Conservation (phyloP, 495 filamentous ascomycete species). For the Trichoderma asperelloides region DNA sequence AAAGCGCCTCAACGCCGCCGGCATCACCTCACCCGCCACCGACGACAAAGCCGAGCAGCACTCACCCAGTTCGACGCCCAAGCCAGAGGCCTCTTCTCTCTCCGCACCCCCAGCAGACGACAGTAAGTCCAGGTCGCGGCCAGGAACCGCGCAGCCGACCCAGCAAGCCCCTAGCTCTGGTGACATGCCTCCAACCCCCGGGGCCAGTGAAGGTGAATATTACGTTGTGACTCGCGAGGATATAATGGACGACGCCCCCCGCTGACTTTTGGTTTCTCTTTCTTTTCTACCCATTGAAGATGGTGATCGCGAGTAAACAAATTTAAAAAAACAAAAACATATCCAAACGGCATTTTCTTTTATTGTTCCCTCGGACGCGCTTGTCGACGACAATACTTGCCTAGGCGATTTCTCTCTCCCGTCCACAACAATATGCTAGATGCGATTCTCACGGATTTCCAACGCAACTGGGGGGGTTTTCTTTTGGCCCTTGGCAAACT, state of each 20-base stretch:
- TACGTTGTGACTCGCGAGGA: slow-evolving; percentile 24
- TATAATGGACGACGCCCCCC: slow-evolving; percentile 13
- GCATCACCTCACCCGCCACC: slow-evolving; percentile 20
- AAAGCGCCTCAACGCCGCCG: slow-evolving; percentile 53
- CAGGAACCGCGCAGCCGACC: slow-evolving; percentile 33
- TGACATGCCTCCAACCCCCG: slow-evolving; percentile 45
- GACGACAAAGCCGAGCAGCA: slow-evolving; percentile 11
- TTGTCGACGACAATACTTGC: background rate
- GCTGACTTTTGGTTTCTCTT: slow-evolving; percentile 25
- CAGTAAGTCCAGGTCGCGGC: slow-evolving; percentile 26
- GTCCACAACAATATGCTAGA: no score
- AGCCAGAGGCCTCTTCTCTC: slow-evolving; percentile 19
- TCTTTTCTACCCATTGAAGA: slow-evolving; percentile 21
- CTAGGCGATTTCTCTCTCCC: background rate
- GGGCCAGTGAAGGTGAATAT: slow-evolving; percentile 52
- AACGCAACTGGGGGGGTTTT: no score
- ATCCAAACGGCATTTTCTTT: background rate
- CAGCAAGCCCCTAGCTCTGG: slow-evolving; percentile 37
- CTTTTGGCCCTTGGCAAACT: no score
- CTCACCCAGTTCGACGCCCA: slow-evolving; percentile 14
- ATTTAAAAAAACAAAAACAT: background rate
- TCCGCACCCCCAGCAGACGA: slow-evolving; percentile 12
- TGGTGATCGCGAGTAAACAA: slow-evolving; percentile 27
- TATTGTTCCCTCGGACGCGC: background rate
- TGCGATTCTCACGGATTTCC: no score